A percentile compares a stretch with the other conserved stretches of the same genome.
phyloP scores from a whole-genome alignment of 306 rosid species.

The Quercus glauca region DNA sequence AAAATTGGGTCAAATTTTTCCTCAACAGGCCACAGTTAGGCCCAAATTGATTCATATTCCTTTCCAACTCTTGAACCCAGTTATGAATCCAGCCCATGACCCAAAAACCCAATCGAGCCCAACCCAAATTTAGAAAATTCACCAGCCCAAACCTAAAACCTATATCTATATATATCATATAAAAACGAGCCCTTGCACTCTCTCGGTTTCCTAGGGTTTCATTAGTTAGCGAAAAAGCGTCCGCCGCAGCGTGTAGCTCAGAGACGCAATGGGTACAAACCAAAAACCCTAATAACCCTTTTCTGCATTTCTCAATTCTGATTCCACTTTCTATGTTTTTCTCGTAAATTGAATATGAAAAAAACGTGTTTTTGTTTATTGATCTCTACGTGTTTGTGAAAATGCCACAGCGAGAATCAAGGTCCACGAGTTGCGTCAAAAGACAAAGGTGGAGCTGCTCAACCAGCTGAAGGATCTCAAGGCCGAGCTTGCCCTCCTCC shows the following conservation, averaged over 20 bases:
- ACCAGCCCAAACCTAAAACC: neutral
- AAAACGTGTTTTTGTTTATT: neutral
- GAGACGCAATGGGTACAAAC: slow-evolving; percentile 51
- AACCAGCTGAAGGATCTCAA: slow-evolving; percentile 90
- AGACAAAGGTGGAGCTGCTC: slow-evolving; percentile 63
- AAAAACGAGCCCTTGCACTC: neutral
- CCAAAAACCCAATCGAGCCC: neutral
- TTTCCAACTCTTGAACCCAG: neutral
- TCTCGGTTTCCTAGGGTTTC: slow-evolving; percentile 41
- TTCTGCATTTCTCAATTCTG: no score
- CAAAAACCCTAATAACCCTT: neutral
- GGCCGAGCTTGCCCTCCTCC: slow-evolving; percentile 91
- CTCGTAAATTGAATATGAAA: neutral
- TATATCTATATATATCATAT: neutral
- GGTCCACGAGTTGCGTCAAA: slow-evolving; percentile 94
- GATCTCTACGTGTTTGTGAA: slow-evolving; percentile 2
- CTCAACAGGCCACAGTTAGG: no score
- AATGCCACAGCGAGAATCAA: slow-evolving; percentile 73
- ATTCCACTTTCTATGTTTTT: neutral
- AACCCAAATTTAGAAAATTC: no score
- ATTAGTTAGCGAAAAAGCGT: slow-evolving; percentile 1
- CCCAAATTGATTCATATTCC: neutral
- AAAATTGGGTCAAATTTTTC: no score
- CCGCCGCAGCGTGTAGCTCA: slow-evolving; percentile 30
- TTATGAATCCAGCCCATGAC: neutral